phyloP scores from a whole-genome alignment of 805 yeast genomes.

The Metschnikowia rubicola region DNA sequence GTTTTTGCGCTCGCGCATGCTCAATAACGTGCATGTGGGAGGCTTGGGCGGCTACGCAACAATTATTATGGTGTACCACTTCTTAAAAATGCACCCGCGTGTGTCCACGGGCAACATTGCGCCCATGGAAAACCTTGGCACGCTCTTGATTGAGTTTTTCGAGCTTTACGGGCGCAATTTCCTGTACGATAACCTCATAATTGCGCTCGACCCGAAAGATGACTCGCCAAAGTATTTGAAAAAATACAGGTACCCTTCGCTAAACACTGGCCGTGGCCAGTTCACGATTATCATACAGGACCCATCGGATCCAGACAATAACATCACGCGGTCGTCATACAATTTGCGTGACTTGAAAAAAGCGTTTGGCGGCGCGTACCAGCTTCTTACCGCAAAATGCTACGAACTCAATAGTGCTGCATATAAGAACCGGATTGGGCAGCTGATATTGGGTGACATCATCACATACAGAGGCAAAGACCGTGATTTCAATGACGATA shows the following conservation, averaged over 20 bases:
- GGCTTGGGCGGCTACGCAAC: constrained; percentile 94
- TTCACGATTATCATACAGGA: constrained; percentile 80
- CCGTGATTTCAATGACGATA: constrained; percentile 75
- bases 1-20: constrained; percentile 69
- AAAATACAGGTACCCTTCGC: constrained; percentile 51
- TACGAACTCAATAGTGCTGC: constrained; percentile 66
- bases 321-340: constrained; percentile 81
- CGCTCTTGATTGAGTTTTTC: constrained; percentile 83
- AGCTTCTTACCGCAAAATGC: constrained; percentile 68
- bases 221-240: constrained; percentile 58
- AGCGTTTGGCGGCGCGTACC: constrained; percentile 87
- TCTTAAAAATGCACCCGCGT: constrained; percentile 76
- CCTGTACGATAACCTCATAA: constrained; percentile 75
- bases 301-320: constrained; percentile 81
- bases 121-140: constrained; percentile 76
- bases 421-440: constrained; percentile 63
- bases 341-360: constrained; percentile 75
- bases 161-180: constrained; percentile 89
- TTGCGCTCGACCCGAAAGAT: constrained; percentile 53
- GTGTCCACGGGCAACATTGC: constrained; percentile 62
- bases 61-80: constrained; percentile 81
- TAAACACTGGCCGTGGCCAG: constrained; percentile 50
- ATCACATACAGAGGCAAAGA: constrained; percentile 70
- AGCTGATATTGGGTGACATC: constrained; percentile 75
- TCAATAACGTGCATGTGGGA: constrained; percentile 87